Evolutionary conservation across 2,329 filamentous ascomycete species (phyloP).

Genomic region (Colletotrichum orchidophilum): DNA sequence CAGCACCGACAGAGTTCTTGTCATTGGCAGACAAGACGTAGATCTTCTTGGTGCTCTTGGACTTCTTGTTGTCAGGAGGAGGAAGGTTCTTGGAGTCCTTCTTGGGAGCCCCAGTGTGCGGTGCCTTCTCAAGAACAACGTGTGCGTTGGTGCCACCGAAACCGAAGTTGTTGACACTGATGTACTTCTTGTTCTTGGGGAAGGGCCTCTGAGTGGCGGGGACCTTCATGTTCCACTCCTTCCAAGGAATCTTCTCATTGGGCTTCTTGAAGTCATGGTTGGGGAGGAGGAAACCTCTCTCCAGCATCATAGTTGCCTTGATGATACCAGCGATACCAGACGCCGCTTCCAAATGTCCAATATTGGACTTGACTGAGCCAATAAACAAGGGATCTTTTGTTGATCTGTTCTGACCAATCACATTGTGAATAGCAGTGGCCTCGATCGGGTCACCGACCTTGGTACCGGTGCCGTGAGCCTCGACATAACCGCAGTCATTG

Average conservation of each 20-base stretch:
- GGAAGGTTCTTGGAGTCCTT: constrained; percentile 36
- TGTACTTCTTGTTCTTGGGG: constrained; percentile 58
- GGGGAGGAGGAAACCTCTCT: constrained; percentile 59
- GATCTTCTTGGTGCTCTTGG: constrained; percentile 41
- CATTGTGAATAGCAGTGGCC: constrained; percentile 55
- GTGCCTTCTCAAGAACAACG: constrained; percentile 50
- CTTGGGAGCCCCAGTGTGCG: constrained; percentile 38
- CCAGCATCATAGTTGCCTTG: constrained; percentile 61
- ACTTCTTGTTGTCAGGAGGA: constrained; percentile 5
- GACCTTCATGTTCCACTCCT: constrained; percentile 60
- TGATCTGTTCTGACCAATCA: constrained; percentile 46
- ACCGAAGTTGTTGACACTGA: constrained; percentile 59
- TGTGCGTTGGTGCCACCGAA: constrained; percentile 58
- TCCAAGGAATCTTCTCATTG: constrained; percentile 59
- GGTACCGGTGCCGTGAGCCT: constrained; percentile 67
- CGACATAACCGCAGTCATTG: constrained; percentile 46
- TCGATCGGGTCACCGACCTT: constrained; percentile 66
- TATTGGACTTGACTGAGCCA: constrained; percentile 60
- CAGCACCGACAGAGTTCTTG: constrained; percentile 44
- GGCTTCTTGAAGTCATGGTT: constrained; percentile 60
- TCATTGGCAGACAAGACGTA: constrained; percentile 54
- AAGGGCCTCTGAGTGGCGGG: constrained; percentile 54
- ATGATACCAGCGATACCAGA: constrained; percentile 62
- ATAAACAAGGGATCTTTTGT: constrained; percentile 49
- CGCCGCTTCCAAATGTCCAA: constrained; percentile 62